Evolutionary conservation across 192 early-diverging fungal species (phyloP), one percentile per base, ranked within the genome.

Genomic region (Coemansia sp.): DNA sequence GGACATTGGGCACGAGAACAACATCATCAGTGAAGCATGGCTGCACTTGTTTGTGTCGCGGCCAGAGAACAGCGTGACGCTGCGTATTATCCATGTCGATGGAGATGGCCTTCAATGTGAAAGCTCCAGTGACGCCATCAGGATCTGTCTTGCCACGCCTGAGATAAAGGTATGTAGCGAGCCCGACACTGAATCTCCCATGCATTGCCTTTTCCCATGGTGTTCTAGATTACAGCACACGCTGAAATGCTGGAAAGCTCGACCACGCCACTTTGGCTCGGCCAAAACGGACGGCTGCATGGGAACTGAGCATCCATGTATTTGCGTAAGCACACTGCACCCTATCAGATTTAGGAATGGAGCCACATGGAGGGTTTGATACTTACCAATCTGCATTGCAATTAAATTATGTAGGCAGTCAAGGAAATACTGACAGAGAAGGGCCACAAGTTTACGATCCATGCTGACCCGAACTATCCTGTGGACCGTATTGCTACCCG

Each of bases 21-120:
- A 37, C 7, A 71, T 79, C 17, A 44, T 60, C 14, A 51, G 48
- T 43, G 70, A 75, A 21, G 58, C 63, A 6, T 86, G 84, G 82
- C 71, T 89, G 40, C 83, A 84, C 47, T 58, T 85, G 42, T 84
- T 85, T 69, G 68, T 76, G 3, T 42, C 62, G 9, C 42, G 61
- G 9, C 43, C 72, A 3, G 63, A 69, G 14, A 58, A 58, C 60
- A 60, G 61, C 51, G 59, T 68, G 11, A 65, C 71, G 14, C 64
- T 71, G 39, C 45, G 77, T 49, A 76, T 76, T 36, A 55, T 80
- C 16, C 69, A 66, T 21, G 56, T 51, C 9, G 56, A 51, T 11
- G 50, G 56, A 18, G 54, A 66, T 0, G 34, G 28, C 1, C 12
- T 30, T 26, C 38, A 39, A 10, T 18, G 23, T 40, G 14, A 58